Base-by-base conservation (phyloP, 148 eudicot species). In the Fallopia convolvulus region DNA sequence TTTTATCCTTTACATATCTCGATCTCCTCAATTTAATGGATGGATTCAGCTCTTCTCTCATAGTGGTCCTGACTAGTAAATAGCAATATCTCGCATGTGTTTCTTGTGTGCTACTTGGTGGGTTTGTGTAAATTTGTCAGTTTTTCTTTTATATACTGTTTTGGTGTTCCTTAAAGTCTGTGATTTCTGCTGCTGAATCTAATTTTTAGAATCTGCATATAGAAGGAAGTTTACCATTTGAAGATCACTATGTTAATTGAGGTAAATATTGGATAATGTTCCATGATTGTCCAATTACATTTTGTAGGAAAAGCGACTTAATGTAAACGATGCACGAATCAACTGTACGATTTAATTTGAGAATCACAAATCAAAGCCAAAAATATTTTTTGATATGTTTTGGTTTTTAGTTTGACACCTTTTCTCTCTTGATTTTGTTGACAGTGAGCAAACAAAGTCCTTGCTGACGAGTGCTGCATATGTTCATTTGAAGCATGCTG, bases 391-490 rank as follows among this genome's bases (percentile, higher is more conserved):
- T 58, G 30, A 23, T 60, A 20, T 61, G 70, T 61, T 61, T 30
- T 30, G 4, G 47, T 33, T 2, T 18, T 65, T 76, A 26, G 26
- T 79, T 58, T 36, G 40, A 32, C 46, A 78, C 49, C 50, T 18
- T 71, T 21, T 40, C 48, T 80, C 92, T 72, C 15, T 72, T 72
- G 80, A 86, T 82, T 78, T 70, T 74, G 78, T 78, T 86, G 79
- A 75, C 94, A 95, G 99, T 83, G 93, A 91, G 82, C 91, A 88
- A 80, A 95, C 93, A 60, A 84, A 84, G 79, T 86, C 77, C 47
- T 75, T 93, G 60, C 83, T 95, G 84, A 92, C 93, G 76, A 93
- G 97, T 70, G 97, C 99, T 58, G 97, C 97, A 49, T 95, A 86
- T 85, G 97, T 95, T 72, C 97, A 92, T 83, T 82, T 95, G 80